phyloP scores from a whole-genome alignment of 2,329 filamentous ascomycete genomes.

The Scolecobasidium constrictum region DNA sequence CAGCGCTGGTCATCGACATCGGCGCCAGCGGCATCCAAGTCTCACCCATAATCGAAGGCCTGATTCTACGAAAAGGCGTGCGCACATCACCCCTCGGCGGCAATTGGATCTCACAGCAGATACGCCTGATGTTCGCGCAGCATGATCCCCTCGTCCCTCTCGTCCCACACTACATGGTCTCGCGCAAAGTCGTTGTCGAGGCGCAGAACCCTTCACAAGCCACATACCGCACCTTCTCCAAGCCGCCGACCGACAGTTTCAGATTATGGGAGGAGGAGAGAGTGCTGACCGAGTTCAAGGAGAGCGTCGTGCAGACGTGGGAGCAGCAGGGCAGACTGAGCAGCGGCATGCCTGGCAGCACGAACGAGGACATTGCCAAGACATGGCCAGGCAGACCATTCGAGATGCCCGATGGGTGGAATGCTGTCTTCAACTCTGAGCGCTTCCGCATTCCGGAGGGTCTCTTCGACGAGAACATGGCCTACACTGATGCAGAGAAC shows the following conservation, averaged over 20 bases:
- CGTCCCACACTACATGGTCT: slow-evolving; percentile 76
- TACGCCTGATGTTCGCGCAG: slow-evolving; percentile 67
- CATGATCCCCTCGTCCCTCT: slow-evolving; percentile 60
- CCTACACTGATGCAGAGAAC: slow-evolving; percentile 35
- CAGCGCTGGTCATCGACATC: slow-evolving; percentile 83
- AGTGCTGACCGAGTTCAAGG: slow-evolving; percentile 91
- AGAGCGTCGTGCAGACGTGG: slow-evolving; percentile 93
- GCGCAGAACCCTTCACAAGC: slow-evolving; percentile 71
- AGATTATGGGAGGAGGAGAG: slow-evolving; percentile 81
- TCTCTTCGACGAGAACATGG: slow-evolving; percentile 78
- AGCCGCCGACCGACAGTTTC: slow-evolving; percentile 57
- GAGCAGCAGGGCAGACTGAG: slow-evolving; percentile 61
- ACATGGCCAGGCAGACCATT: slow-evolving; percentile 68
- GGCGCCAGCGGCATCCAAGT: slow-evolving; percentile 83
- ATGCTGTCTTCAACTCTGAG: slow-evolving; percentile 86
- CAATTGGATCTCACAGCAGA: slow-evolving; percentile 80
- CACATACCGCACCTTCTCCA: slow-evolving; percentile 58
- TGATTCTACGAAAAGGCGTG: slow-evolving; percentile 80
- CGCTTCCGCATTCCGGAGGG: slow-evolving; percentile 79
- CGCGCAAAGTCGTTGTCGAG: slow-evolving; percentile 80
- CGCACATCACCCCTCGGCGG: slow-evolving; percentile 78
- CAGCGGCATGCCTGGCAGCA: slow-evolving; percentile 39
- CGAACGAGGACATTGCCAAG: slow-evolving; percentile 67
- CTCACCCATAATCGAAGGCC: slow-evolving; percentile 85
- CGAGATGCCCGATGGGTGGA: slow-evolving; percentile 94